Evolutionary conservation across 371 early-diverging fungal species (phyloP).

Genomic region (Rhizopus delemar): DNA sequence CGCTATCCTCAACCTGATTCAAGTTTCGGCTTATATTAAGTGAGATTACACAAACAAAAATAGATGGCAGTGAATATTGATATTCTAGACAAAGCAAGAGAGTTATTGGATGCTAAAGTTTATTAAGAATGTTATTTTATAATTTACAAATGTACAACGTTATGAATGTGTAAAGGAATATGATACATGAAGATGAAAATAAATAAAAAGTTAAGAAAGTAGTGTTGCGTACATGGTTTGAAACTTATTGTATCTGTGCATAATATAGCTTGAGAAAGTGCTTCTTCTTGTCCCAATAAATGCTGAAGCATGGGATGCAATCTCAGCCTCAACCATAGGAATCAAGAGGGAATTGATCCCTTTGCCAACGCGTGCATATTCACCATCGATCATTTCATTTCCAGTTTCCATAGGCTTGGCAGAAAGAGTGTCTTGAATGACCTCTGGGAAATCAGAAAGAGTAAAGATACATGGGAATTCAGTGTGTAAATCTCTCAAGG

Average conservation of each 20-base stretch:
- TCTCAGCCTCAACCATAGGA: slow-evolving; percentile 53
- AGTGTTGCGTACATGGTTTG: slow-evolving; percentile 21
- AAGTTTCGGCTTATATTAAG: no score
- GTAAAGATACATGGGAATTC: slow-evolving; percentile 58
- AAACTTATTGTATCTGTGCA: slow-evolving; percentile 31
- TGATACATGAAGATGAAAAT: slow-evolving; percentile 1
- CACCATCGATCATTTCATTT: slow-evolving; percentile 14
- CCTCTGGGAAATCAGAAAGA: slow-evolving; percentile 51
- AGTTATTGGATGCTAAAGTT: no score
- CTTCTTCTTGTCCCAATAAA: slow-evolving; percentile 50
- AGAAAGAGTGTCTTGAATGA: slow-evolving; percentile 26
- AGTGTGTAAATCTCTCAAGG: slow-evolving; percentile 37
- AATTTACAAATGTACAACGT: no score
- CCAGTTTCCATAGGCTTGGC: slow-evolving; percentile 26
- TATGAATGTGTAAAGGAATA: background rate
- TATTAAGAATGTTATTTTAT: no score
- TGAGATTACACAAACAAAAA: no score
- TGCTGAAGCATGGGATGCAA: slow-evolving; percentile 37
- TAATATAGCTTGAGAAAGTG: slow-evolving; percentile 50
- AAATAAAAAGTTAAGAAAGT: background rate
- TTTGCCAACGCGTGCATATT: slow-evolving; percentile 12
- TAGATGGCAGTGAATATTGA: background rate
- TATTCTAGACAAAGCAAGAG: background rate
- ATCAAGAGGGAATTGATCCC: slow-evolving; percentile 25
- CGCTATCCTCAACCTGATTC: no score